These are phyloP conservation scores for Daldinia sp. DNA, from an alignment of 2,329 filamentous ascomycete genomes.

Conservation along the genomic window DNA sequence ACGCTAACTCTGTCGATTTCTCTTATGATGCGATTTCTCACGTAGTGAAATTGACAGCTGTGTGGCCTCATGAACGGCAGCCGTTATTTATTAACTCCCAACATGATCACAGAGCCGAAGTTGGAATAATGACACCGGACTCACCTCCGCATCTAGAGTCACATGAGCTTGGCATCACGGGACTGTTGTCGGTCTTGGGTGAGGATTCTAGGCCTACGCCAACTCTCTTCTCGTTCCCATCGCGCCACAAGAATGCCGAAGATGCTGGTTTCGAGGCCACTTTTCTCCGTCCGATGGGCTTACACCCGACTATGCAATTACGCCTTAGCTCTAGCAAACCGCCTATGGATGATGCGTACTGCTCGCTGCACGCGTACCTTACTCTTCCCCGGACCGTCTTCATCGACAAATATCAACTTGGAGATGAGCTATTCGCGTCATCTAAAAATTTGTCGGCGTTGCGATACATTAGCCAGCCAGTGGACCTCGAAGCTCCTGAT, in stretches of 20 bases:
- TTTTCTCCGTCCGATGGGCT: constrained; percentile 76
- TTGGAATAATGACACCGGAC: constrained; percentile 79
- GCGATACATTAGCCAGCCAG: constrained; percentile 74
- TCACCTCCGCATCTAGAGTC: constrained; percentile 65
- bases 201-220: constrained; percentile 76
- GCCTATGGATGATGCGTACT: constrained; percentile 64
- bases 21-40: constrained; percentile 74
- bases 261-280: constrained; percentile 64
- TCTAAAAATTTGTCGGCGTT: constrained; percentile 80
- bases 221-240: constrained; percentile 83
- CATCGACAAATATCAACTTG: constrained; percentile 86
- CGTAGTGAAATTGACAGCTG: constrained; percentile 68
- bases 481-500: constrained; percentile 89
- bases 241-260: constrained; percentile 73
- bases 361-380: constrained; percentile 79
- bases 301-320: constrained; percentile 83
- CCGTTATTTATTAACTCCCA: constrained; percentile 52
- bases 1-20: constrained; percentile 70
- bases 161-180: constrained; percentile 80
- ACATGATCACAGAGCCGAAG: constrained; percentile 70
- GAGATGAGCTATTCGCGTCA: constrained; percentile 76
- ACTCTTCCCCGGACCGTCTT: constrained; percentile 85
- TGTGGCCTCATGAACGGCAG: constrained; percentile 64
- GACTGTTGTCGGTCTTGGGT: constrained; percentile 80
- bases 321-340: constrained; percentile 63